Base-by-base conservation (phyloP, 768 basidiomycete species). In the Calvatia gigantea region DNA sequence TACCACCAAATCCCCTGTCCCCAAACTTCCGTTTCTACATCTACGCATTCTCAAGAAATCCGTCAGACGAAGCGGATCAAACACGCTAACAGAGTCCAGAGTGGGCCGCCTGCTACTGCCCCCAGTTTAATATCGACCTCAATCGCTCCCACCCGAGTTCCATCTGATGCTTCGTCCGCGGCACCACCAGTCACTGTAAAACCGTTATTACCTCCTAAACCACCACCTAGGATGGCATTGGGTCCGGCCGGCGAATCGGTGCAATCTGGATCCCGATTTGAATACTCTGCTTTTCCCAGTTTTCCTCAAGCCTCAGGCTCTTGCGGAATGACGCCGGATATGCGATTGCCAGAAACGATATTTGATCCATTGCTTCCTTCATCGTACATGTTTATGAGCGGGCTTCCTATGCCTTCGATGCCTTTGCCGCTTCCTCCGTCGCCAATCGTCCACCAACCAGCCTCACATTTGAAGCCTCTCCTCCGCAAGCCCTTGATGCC, bases 281-380 rank as follows among this genome's bases (percentile, higher is more conserved):
- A n/a, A n/a, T n/a, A 23, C 21, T 12, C 15, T 45, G 12, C 19
- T 9, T 23, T 7, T 11, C 14, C 33, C 48, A 44, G 11, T 21
- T 31, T 6, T 1, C 31, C 6, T 45, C 35, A 42, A 11, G 41
- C 17, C 8, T 23, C 21, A 12, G 8, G 25, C 12, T 6, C 14
- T 19, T 11, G 19, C 9, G 19, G 9, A 17, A 44, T 27, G 43
- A 44, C 37, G 28, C 49, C 23, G 21, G 39, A 27, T 12, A 14
- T 32, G 19, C 23, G 21, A 27, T 9, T 14, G 9, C 19, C 23
- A 33, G 21, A n/a, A 11, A 35, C 45, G 32, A 33, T 35, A 11
- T 54, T 54, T 27, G 52, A 54, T n/a, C 52, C 52, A 15, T 14
- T 54, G 27, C 8, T 54, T 28, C 50, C 50, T n/a, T 37, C 31